Evolutionary conservation across 352 stramenopile species (phyloP).

Genomic region (Phytophthora lateralis): DNA sequence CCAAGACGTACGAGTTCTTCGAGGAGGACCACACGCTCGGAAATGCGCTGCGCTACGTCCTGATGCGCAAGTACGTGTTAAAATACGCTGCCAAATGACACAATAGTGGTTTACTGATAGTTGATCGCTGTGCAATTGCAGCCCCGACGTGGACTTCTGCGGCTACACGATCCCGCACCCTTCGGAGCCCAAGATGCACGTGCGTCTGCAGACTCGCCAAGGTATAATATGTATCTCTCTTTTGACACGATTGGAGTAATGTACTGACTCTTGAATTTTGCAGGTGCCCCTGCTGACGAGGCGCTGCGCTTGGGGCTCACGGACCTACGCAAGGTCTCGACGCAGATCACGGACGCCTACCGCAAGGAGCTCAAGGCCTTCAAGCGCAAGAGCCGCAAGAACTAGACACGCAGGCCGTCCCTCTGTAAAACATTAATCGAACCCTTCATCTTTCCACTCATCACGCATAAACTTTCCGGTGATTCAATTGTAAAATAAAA

Average conservation of each 20-base stretch:
- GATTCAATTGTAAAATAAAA: too few species aligned
- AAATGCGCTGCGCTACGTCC: slow-evolving; percentile 91
- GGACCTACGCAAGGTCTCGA: slow-evolving; percentile 77
- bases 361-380: slow-evolving; percentile 85
- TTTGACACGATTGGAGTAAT: background rate
- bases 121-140: slow-evolving; percentile 34
- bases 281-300: slow-evolving; percentile 67
- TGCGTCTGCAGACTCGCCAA: slow-evolving; percentile 90
- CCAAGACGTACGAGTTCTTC: slow-evolving; percentile 89
- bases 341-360: slow-evolving; percentile 75
- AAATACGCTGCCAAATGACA: slow-evolving; percentile 1
- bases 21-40: slow-evolving; percentile 92
- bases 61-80: slow-evolving; percentile 88
- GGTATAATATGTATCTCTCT: slow-evolving; percentile 30
- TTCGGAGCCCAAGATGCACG: slow-evolving; percentile 94
- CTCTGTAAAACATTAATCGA: slow-evolving; percentile 35
- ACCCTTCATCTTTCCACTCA: too few species aligned
- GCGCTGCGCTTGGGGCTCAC: slow-evolving; percentile 64
- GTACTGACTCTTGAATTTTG: background rate
- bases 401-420: slow-evolving; percentile 34
- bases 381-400: slow-evolving; percentile 79
- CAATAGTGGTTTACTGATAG: background rate
- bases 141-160: slow-evolving; percentile 92
- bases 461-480: too few species aligned
- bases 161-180: slow-evolving; percentile 96